Base-by-base conservation (phyloP, 768 basidiomycete genomes). In the Rossbeevera mucosa region DNA sequence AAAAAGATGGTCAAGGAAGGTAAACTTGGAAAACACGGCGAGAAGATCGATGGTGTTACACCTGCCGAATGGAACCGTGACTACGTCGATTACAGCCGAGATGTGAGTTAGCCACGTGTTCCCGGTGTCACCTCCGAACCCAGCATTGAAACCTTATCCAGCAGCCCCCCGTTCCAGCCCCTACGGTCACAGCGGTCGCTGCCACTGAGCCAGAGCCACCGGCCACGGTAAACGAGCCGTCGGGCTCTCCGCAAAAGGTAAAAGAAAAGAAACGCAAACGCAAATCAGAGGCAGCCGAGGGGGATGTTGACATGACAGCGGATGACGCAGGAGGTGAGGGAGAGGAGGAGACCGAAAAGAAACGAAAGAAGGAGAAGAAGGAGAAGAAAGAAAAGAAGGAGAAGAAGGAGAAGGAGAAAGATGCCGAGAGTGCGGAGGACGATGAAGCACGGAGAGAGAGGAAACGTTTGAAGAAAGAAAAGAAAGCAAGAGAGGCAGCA, bases 1-100 rank as follows among this genome's bases (percentile, higher is more conserved):
- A 99, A 98, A 78, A 96, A 95, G 71, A 78, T 99, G 81, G 84
- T 96, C 58, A 96, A 95, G 76, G 92, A 92, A n/a, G 94, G 95
- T 44, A 91, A 93, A 70, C 83, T 99, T 47, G 89, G 94, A 63
- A 98, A 92, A 72, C 88, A 93, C 67, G 96, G 96, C 20, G 86
- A 95, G 69, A 86, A 88, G 63, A 80, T 91, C 47, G 83, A 88
- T 2, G 88, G 90, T 38, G 81, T 85, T 42, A 99, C 96, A 0
- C 96, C 96, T 18, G 74, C 83, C 13, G 85, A 88, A 48, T 98
- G 96, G 96, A 89, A 80, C 63, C 80, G 84, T 54, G 91, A 92
- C 64, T 98, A 99, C 67, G 81, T 95, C 48, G 96, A 99, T 68
- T 97, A 95, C 71, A 86, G 79, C 57, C 84, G 88, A 43, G 87